Percentiles rank a stretch among this genome's conserved stretches.
These are phyloP conservation scores for Pythium apleroticum DNA, from an alignment of 352 stramenopile genomes.

Conservation along the genomic window DNA sequence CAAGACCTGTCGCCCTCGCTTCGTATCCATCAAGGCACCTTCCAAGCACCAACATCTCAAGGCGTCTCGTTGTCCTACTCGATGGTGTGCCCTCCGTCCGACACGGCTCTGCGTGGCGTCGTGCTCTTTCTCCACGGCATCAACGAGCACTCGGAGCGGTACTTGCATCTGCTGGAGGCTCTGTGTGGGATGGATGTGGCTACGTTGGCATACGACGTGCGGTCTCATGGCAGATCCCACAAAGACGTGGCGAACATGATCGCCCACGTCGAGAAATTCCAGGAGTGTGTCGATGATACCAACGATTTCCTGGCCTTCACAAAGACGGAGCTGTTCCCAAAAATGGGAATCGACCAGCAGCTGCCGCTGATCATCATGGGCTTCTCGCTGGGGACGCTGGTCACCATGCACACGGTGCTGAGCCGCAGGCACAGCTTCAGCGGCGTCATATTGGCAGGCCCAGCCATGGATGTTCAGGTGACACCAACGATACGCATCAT, in stretches of 20 bases:
- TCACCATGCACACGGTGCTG: slow-evolving; percentile 27
- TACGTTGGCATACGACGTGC: slow-evolving; percentile 25
- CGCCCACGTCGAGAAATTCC: slow-evolving; percentile 22
- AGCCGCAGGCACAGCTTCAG: slow-evolving; percentile 15
- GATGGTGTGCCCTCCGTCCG: too few species aligned
- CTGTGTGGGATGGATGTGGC: slow-evolving; percentile 15
- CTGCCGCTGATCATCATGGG: not conserved
- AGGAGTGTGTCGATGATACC: slow-evolving; percentile 21
- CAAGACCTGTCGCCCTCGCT: too few species aligned
- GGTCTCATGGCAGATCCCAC: slow-evolving; percentile 21
- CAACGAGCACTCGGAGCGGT: slow-evolving; percentile 27
- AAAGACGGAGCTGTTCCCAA: slow-evolving; percentile 19
- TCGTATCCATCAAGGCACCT: too few species aligned
- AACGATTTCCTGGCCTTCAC: slow-evolving; percentile 24
- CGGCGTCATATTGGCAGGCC: slow-evolving; percentile 14
- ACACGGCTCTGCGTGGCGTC: not conserved
- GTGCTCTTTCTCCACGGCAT: slow-evolving; percentile 16
- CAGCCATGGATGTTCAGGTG: slow-evolving; percentile 24
- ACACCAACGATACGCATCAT: slow-evolving; percentile 16
- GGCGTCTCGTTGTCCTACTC: too few species aligned
- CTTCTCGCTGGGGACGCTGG: slow-evolving; percentile 1
- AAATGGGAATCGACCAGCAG: slow-evolving; percentile 4
- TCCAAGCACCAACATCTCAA: too few species aligned
- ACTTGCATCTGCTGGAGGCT: slow-evolving; percentile 24
- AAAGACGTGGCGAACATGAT: slow-evolving; percentile 13